Evolutionary conservation across 352 stramenopile species (phyloP).

Genomic region (Phytophthora litchii): DNA sequence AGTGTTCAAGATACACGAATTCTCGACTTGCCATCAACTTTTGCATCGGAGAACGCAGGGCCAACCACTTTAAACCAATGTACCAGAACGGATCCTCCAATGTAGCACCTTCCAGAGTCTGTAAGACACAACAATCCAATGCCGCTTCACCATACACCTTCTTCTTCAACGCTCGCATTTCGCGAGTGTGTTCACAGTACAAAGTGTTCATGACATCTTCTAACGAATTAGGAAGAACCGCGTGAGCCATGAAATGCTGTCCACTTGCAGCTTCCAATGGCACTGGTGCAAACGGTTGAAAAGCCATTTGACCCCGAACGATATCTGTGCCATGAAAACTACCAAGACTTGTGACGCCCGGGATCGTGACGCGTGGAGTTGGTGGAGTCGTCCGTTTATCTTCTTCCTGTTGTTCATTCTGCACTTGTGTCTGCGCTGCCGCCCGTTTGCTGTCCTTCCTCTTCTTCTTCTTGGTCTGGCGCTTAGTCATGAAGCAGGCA

Average conservation of each 20-base stretch:
- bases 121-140: slow-evolving; percentile 67
- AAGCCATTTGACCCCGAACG: slow-evolving; percentile 5
- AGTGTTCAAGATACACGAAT: slow-evolving; percentile 75
- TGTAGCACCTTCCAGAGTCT: slow-evolving; percentile 67
- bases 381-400: slow-evolving; percentile 25
- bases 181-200: slow-evolving; percentile 64
- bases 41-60: slow-evolving; percentile 66
- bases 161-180: slow-evolving; percentile 46
- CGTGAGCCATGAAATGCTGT: slow-evolving; percentile 71
- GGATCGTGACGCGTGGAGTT: slow-evolving; percentile 26
- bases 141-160: slow-evolving; percentile 57
- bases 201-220: slow-evolving; percentile 70
- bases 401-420: slow-evolving; percentile 17
- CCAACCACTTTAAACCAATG: slow-evolving; percentile 76
- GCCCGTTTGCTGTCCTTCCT: slow-evolving; percentile 17
- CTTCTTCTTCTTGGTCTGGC: slow-evolving; percentile 40
- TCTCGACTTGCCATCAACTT: slow-evolving; percentile 66
- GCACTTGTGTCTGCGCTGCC: neutral
- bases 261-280: slow-evolving; percentile 35
- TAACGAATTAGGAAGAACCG: slow-evolving; percentile 57
- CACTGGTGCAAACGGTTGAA: slow-evolving; percentile 24
- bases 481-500: slow-evolving; percentile 66
- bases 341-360: slow-evolving; percentile 30
- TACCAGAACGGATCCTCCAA: slow-evolving; percentile 79
- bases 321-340: slow-evolving; percentile 28